Percentiles rank a stretch among this genome's conserved stretches.
phyloP scores from a whole-genome alignment of 2,329 filamentous ascomycete genomes.

The Pseudogymnoascus sp. region DNA sequence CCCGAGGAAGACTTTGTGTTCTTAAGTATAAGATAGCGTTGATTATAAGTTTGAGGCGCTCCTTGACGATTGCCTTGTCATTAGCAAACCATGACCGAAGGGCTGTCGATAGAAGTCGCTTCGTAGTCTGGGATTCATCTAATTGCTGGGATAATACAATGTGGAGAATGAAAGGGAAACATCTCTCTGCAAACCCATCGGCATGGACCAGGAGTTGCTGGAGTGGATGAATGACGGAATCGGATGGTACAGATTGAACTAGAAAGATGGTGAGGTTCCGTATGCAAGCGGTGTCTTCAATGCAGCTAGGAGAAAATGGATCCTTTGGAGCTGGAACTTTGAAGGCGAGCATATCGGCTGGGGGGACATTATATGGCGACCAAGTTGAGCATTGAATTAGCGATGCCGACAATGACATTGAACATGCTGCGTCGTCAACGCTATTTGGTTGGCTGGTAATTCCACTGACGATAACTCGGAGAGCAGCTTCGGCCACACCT shows the following conservation, averaged over 20 bases:
- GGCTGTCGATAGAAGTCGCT: conserved; percentile 56
- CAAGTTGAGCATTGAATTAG: conserved; percentile 50
- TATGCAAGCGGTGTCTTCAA: conserved; percentile 51
- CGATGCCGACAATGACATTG: conserved; percentile 37
- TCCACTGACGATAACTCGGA: conserved; percentile 49
- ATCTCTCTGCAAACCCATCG: conserved; percentile 60
- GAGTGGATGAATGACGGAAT: conserved; percentile 64
- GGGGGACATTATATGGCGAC: conserved; percentile 47
- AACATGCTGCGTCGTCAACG: conserved; percentile 13
- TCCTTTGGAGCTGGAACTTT: conserved; percentile 11
- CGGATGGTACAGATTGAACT: conserved; percentile 49
- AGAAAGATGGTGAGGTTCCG: conserved; percentile 55
- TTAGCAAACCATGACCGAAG: conserved; percentile 57
- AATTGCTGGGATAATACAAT: conserved; percentile 65
- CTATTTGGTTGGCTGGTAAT: not conserved
- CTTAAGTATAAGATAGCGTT: conserved; percentile 82
- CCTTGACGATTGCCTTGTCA: conserved; percentile 39
- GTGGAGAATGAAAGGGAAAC: conserved; percentile 81
- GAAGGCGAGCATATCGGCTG: conserved; percentile 38
- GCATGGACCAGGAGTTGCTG: conserved; percentile 58
- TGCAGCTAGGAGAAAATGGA: conserved; percentile 21
- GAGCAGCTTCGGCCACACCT: conserved; percentile 53
- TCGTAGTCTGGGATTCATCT: conserved; percentile 52
- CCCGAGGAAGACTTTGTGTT: conserved; percentile 66
- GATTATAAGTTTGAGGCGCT: conserved; percentile 66